These are phyloP conservation scores for Curvularia verruculosa DNA, from an alignment of 2,329 filamentous ascomycete genomes.

Conservation along the genomic window DNA sequence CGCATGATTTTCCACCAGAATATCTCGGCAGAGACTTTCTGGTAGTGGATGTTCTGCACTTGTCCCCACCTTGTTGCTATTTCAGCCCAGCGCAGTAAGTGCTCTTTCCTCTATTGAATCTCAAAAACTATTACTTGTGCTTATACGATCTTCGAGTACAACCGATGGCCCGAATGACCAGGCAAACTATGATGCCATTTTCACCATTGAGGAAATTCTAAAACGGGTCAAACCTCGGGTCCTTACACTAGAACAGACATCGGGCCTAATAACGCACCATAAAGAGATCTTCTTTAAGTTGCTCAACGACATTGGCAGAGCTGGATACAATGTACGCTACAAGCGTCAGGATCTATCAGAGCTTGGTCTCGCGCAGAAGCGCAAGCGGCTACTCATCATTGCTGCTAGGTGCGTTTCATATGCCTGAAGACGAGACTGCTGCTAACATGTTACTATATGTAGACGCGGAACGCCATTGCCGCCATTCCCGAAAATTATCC, in stretches of 20 bases:
- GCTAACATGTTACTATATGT: constrained; percentile 15
- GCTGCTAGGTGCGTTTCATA: constrained; percentile 27
- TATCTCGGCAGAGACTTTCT: background rate
- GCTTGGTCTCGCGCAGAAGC: constrained; percentile 33
- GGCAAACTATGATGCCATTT: constrained; percentile 27
- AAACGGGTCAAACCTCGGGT: constrained; percentile 23
- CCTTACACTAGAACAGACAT: constrained; percentile 28
- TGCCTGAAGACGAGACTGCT: background rate
- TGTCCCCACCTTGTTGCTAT: constrained; percentile 28
- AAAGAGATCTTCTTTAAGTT: constrained; percentile 15
- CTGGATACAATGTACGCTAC: constrained; percentile 36
- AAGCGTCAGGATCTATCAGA: constrained; percentile 24
- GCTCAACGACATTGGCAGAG: constrained; percentile 21
- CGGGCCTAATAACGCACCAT: constrained; percentile 16
- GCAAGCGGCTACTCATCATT: constrained; percentile 38
- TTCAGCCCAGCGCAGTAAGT: constrained; percentile 29
- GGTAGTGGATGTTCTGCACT: constrained; percentile 25
- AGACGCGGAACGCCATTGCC: constrained; percentile 35
- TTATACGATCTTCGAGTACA: constrained; percentile 18
- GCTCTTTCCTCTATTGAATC: too few species aligned
- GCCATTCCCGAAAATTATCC: constrained; percentile 35
- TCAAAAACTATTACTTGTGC: background rate
- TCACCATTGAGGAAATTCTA: constrained; percentile 20
- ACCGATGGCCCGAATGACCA: constrained; percentile 26
- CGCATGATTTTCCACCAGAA: constrained; percentile 20